Conservation (phyloP, 1,284 basidiomycete genomes). For the Marasmius fiardii region DNA sequence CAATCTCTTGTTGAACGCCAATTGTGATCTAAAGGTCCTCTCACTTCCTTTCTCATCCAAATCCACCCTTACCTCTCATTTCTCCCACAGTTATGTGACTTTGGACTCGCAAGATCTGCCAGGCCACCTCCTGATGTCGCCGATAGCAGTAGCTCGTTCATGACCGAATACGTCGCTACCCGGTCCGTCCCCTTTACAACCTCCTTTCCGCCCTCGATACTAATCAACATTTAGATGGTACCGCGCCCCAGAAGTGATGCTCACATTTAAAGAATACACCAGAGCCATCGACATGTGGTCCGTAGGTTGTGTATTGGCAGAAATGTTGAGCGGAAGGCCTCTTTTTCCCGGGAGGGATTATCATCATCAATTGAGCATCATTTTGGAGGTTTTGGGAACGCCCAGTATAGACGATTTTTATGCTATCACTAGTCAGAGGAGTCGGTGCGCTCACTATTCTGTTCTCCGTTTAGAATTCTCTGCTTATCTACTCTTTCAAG, state of each 20-base stretch:
- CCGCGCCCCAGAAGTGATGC: slow-evolving; percentile 92
- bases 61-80: slow-evolving; percentile 13
- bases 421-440: slow-evolving; percentile 82
- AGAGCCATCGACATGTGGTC: slow-evolving; percentile 93
- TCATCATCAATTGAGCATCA: slow-evolving; percentile 88
- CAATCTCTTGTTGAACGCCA: slow-evolving; percentile 89
- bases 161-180: slow-evolving; percentile 95
- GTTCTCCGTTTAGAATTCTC: too few species aligned
- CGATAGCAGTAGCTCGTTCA: slow-evolving; percentile 83
- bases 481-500: slow-evolving; percentile 27
- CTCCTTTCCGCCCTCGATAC: slow-evolving; percentile 5
- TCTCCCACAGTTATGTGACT: slow-evolving; percentile 75
- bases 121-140: slow-evolving; percentile 77
- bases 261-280: slow-evolving; percentile 93
- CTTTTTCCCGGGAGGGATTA: slow-evolving; percentile 90
- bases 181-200: slow-evolving; percentile 37
- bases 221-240: slow-evolving; percentile 69
- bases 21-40: slow-evolving; percentile 88
- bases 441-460: slow-evolving; percentile 23
- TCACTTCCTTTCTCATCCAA: slow-evolving; percentile 6
- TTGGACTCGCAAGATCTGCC: slow-evolving; percentile 86
- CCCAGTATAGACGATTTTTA: slow-evolving; percentile 93
- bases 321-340: slow-evolving; percentile 87
- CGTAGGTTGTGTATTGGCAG: slow-evolving; percentile 90
- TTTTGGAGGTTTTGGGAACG: slow-evolving; percentile 86